These are phyloP conservation scores for Chaetomium strumarium DNA, from an alignment of 2,329 filamentous ascomycete species.

Conservation along the genomic window DNA sequence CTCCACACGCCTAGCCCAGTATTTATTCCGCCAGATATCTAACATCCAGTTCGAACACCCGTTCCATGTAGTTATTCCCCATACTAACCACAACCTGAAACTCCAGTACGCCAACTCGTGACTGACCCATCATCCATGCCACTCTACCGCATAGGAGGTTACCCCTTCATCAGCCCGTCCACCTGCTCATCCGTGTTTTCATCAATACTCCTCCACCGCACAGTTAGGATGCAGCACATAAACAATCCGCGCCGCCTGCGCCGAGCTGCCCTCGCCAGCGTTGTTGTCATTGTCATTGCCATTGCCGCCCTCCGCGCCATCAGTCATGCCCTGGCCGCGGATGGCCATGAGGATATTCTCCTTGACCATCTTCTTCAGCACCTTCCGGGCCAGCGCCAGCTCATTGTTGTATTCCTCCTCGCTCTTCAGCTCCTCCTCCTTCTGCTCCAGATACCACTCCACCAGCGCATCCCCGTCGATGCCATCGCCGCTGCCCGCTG, in stretches of 20 bases:
- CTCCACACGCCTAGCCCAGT: too few relatives aligned
- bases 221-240: slow-evolving; percentile 96
- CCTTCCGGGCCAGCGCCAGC: slow-evolving; percentile 68
- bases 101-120: too few relatives aligned
- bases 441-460: slow-evolving; percentile 87
- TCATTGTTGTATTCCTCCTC: slow-evolving; percentile 79
- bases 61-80: too few relatives aligned
- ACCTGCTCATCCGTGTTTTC: neutral
- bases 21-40: too few relatives aligned
- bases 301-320: slow-evolving; percentile 35
- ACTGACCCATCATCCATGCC: too few relatives aligned
- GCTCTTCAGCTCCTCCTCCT: slow-evolving; percentile 72
- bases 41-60: too few relatives aligned
- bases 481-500: slow-evolving; percentile 65
- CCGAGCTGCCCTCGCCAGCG: slow-evolving; percentile 40
- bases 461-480: slow-evolving; percentile 77
- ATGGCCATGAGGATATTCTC: slow-evolving; percentile 87
- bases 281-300: slow-evolving; percentile 33
- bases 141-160: too few relatives aligned
- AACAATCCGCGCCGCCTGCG: slow-evolving; percentile 50
- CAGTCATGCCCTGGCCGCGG: slow-evolving; percentile 53
- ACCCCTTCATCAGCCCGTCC: too few relatives aligned
- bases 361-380: slow-evolving; percentile 92
- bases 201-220: slow-evolving; percentile 61
- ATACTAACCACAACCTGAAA: too few relatives aligned